Percentiles rank a stretch among this genome's conserved stretches.
phyloP scores from a whole-genome alignment of 192 early-diverging fungal genomes.

The Rhizophagus clarus region DNA sequence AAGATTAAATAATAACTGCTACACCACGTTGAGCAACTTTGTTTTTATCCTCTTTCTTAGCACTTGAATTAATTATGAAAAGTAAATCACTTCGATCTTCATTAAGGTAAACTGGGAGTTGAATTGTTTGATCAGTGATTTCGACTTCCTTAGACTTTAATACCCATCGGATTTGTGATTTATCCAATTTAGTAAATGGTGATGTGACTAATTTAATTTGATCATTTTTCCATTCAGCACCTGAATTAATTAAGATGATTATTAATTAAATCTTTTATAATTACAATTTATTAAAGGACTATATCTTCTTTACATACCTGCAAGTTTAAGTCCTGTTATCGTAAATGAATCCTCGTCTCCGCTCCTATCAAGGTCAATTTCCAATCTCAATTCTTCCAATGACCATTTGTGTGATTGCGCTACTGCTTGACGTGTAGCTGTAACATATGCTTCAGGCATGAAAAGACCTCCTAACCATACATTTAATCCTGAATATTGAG shows the following conservation, averaged over 20 bases:
- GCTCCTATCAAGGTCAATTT: constrained; percentile 40
- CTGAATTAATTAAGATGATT: constrained; percentile 46
- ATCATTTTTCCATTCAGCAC: constrained; percentile 46
- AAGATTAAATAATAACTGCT: constrained; percentile 49
- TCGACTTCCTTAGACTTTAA: constrained; percentile 21
- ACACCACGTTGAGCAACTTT: constrained; percentile 59
- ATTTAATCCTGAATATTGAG: constrained; percentile 36
- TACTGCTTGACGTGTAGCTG: constrained; percentile 84
- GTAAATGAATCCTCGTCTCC: constrained; percentile 27
- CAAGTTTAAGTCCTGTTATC: constrained; percentile 5
- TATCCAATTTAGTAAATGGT: constrained; percentile 35
- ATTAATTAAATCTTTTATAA: not conserved
- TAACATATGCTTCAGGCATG: constrained; percentile 88
- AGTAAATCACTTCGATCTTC: constrained; percentile 59
- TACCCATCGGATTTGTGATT: constrained; percentile 48
- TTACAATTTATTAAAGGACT: not conserved
- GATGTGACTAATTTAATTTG: constrained; percentile 37
- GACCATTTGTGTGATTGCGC: constrained; percentile 77
- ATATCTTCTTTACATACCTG: not conserved
- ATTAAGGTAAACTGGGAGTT: constrained; percentile 71
- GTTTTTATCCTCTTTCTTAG: constrained; percentile 39
- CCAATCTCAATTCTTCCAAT: constrained; percentile 76
- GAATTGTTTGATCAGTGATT: constrained; percentile 11
- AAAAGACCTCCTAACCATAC: constrained; percentile 90
- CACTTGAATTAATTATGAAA: constrained; percentile 52